Evolutionary conservation across 139 green algal species (phyloP).

Genomic region (Eudorina sp.): DNA sequence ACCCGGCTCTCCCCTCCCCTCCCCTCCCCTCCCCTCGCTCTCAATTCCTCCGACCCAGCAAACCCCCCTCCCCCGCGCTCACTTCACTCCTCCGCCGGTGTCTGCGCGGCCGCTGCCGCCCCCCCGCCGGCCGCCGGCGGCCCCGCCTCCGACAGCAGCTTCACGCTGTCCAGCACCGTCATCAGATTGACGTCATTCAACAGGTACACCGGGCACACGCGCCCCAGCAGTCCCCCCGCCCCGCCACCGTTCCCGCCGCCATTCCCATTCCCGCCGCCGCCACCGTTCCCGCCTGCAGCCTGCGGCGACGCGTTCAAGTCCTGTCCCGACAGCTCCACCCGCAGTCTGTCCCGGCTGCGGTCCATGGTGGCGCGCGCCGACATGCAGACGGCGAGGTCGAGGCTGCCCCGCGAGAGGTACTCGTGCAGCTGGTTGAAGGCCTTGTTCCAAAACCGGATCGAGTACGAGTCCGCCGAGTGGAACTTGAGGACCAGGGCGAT

Average conservation of each 20-base stretch:
- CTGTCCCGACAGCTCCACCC: conserved; percentile 38
- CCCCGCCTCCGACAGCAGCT: conserved; percentile 44
- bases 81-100: not conserved
- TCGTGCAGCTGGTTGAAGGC: conserved; percentile 61
- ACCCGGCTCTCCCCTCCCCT: not conserved
- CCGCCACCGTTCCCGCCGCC: not conserved
- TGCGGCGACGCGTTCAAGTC: not conserved
- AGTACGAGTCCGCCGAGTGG: conserved; percentile 45
- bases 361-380: conserved; percentile 36
- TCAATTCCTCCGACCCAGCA: no score
- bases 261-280: not conserved
- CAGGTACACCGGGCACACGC: conserved; percentile 45
- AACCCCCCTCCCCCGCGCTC: not conserved
- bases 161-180: conserved; percentile 59
- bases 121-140: no score
- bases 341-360: not conserved
- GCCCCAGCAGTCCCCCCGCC: conserved; percentile 1
- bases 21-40: not conserved
- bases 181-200: conserved; percentile 65
- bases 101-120: conserved; percentile 5
- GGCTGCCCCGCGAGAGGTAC: conserved; percentile 68
- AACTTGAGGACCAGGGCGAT: conserved; percentile 70
- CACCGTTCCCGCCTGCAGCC: not conserved
- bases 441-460: conserved; percentile 46
- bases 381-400: conserved; percentile 76